phyloP scores from a whole-genome alignment of 1,284 basidiomycete species.

The Heterobasidion parviporum region DNA sequence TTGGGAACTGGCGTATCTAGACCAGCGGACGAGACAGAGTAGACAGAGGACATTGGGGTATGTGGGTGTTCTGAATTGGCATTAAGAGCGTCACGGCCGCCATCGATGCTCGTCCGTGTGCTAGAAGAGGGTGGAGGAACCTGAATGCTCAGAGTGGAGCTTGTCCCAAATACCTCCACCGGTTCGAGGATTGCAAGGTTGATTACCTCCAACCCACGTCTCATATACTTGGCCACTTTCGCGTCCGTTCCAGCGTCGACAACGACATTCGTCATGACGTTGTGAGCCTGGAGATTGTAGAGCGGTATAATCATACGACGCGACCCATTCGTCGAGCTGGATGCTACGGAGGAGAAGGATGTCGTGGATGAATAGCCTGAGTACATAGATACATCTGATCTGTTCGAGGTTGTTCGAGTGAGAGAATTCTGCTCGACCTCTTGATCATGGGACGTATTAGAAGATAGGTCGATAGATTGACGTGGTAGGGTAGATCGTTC shows the following conservation, averaged over 20 bases:
- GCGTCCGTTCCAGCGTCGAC: constrained; percentile 93
- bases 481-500: constrained; percentile 22
- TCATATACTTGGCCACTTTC: constrained; percentile 86
- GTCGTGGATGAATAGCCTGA: constrained; percentile 30
- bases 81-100: not conserved
- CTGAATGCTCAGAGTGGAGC: not conserved
- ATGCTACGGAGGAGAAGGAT: constrained; percentile 42
- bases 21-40: constrained; percentile 27
- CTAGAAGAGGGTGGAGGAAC: constrained; percentile 6
- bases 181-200: constrained; percentile 75
- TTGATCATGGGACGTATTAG: constrained; percentile 26
- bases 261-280: constrained; percentile 86
- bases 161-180: constrained; percentile 54
- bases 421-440: constrained; percentile 22
- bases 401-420: constrained; percentile 30
- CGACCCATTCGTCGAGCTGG: constrained; percentile 34
- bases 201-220: constrained; percentile 76
- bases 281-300: constrained; percentile 91
- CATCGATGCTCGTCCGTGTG: constrained; percentile 12
- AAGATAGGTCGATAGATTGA: constrained; percentile 29
- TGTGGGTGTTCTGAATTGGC: constrained; percentile 11
- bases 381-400: constrained; percentile 42
- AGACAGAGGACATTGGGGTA: constrained; percentile 31
- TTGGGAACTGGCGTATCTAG: constrained; percentile 14
- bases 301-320: constrained; percentile 83